Evolutionary conservation across 805 yeast genomes (phyloP).

Genomic region (Phaffomyces thermotolerans): DNA sequence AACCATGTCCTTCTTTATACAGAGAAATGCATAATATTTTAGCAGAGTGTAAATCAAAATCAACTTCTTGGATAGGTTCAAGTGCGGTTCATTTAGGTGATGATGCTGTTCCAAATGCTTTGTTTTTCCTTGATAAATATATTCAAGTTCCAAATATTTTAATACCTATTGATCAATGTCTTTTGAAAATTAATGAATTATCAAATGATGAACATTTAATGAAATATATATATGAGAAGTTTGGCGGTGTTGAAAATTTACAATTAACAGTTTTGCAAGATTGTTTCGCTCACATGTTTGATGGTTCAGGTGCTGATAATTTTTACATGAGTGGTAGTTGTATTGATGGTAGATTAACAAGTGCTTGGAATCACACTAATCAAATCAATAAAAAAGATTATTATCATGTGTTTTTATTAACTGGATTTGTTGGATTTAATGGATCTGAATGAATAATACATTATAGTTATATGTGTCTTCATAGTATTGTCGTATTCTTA

Average conservation of each 20-base stretch:
- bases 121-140: constrained; percentile 73
- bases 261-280: constrained; percentile 37
- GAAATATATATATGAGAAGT: constrained; percentile 51
- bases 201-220: constrained; percentile 38
- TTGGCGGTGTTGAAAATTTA: constrained; percentile 47
- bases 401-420: constrained; percentile 49
- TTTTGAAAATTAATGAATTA: constrained; percentile 47
- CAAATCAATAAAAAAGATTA: constrained; percentile 61
- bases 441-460: constrained; percentile 40
- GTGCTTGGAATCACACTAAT: constrained; percentile 82
- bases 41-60: constrained; percentile 52
- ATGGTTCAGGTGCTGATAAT: constrained; percentile 80
- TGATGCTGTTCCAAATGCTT: constrained; percentile 76
- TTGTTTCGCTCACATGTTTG: constrained; percentile 43
- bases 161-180: constrained; percentile 60
- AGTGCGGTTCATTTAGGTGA: constrained; percentile 78
- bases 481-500: too few relatives aligned
- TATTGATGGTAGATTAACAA: constrained; percentile 74
- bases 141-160: constrained; percentile 72
- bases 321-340: constrained; percentile 81
- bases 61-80: constrained; percentile 73
- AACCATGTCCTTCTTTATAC: constrained; percentile 62
- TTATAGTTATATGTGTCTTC: too few relatives aligned
- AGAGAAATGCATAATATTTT: constrained; percentile 66
- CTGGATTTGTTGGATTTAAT: constrained; percentile 72